Evolutionary conservation across 2,329 filamentous ascomycete species (phyloP).

Genomic region (Penicillium janthinellum): DNA sequence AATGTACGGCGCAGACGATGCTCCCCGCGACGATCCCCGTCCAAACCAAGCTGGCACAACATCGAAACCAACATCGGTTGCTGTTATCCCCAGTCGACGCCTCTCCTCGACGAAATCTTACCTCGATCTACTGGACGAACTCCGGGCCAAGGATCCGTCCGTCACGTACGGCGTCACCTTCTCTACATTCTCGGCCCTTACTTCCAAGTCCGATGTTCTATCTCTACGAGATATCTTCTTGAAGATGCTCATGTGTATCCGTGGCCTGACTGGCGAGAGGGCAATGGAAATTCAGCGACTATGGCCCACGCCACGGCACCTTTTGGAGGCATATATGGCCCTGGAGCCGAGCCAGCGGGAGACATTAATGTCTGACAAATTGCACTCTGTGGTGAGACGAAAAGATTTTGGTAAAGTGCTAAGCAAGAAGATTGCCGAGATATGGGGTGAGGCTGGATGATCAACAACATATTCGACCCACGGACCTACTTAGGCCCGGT

Average conservation of each 20-base stretch:
- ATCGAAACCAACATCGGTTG: slow-evolving; percentile 13
- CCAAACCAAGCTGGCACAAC: slow-evolving; percentile 46
- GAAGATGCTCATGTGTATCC: slow-evolving; percentile 84
- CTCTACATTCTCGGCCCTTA: slow-evolving; percentile 68
- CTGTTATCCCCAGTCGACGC: slow-evolving; percentile 64
- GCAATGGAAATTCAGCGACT: slow-evolving; percentile 75
- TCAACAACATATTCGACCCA: neutral
- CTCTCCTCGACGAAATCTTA: slow-evolving; percentile 67
- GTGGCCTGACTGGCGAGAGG: slow-evolving; percentile 74
- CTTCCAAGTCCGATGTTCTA: slow-evolving; percentile 73
- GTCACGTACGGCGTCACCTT: slow-evolving; percentile 67
- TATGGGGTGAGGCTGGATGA: slow-evolving; percentile 59
- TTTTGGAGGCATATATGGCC: slow-evolving; percentile 68
- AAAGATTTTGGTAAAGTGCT: slow-evolving; percentile 68
- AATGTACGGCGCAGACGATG: slow-evolving; percentile 52
- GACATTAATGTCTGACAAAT: slow-evolving; percentile 60
- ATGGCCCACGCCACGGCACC: slow-evolving; percentile 73
- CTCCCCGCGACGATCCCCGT: slow-evolving; percentile 4
- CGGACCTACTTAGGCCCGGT: neutral
- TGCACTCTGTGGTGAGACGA: slow-evolving; percentile 62
- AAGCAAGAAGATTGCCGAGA: slow-evolving; percentile 70
- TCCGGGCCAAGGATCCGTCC: slow-evolving; percentile 54
- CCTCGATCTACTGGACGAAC: slow-evolving; percentile 61
- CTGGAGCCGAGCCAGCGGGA: slow-evolving; percentile 58
- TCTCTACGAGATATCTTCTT: slow-evolving; percentile 74